These are phyloP conservation scores for Entoloma clypeatum DNA, from an alignment of 1,284 basidiomycete genomes.

Conservation along the genomic window DNA sequence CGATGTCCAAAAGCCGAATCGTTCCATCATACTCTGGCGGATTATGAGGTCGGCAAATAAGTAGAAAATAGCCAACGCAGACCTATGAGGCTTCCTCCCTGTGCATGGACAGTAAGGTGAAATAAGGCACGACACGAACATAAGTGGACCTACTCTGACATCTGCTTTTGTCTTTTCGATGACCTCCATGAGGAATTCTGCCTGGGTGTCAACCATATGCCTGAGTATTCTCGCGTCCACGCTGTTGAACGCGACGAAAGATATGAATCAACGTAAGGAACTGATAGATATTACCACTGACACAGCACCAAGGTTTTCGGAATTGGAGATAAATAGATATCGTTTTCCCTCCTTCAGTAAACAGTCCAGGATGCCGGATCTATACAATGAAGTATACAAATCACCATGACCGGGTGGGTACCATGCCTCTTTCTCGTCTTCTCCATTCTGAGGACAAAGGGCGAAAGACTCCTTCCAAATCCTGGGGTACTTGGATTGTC, in stretches of 20 bases:
- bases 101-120: not conserved
- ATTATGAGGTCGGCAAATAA: conserved; percentile 3
- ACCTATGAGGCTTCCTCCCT: conserved; percentile 92
- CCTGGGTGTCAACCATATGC: conserved; percentile 83
- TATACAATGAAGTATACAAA: conserved; percentile 88
- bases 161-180: conserved; percentile 99
- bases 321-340: conserved; percentile 99
- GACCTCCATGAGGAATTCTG: conserved; percentile 97
- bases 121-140: not conserved
- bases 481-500: conserved; percentile 97
- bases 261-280: conserved; percentile 15
- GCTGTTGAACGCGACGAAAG: conserved; percentile 30
- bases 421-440: conserved; percentile 93
- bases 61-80: not conserved
- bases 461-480: conserved; percentile 94
- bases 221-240: conserved; percentile 82
- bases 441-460: conserved; percentile 80
- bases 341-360: conserved; percentile 94
- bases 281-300: conserved; percentile 49
- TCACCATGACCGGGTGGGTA: conserved; percentile 99
- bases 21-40: conserved; percentile 83
- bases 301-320: conserved; percentile 97
- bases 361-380: conserved; percentile 95
- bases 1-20: conserved; percentile 93
- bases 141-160: conserved; percentile 59